These are phyloP conservation scores for Polymyxa betae DNA, from an alignment of 208 protist species.

Conservation along the genomic window DNA sequence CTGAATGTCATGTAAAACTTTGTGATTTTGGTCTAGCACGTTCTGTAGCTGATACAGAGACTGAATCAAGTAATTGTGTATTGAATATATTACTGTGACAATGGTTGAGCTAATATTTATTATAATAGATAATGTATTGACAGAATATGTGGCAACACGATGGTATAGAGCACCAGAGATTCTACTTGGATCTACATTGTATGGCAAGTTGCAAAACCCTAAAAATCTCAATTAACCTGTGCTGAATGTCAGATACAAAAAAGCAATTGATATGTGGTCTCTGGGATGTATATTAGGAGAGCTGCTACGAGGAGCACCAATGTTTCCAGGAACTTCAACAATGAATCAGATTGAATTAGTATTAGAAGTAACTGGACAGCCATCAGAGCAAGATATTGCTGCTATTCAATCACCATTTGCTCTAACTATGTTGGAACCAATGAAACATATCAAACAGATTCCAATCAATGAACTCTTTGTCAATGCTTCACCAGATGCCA, in stretches of 20 bases:
- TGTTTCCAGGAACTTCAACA: constrained; percentile 68
- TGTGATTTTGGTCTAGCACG: constrained; percentile 93
- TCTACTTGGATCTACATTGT: constrained; percentile 71
- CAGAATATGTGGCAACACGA: constrained; percentile 74
- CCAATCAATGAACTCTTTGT: constrained; percentile 51
- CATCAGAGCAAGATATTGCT: constrained; percentile 68
- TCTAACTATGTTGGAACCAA: constrained; percentile 68
- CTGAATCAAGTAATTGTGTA: background rate
- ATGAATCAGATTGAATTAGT: constrained; percentile 70
- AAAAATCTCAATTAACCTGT: background rate
- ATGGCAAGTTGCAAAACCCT: constrained; percentile 59
- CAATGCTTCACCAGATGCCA: constrained; percentile 60
- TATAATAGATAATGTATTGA: constrained; percentile 59
- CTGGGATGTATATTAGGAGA: constrained; percentile 71
- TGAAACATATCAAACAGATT: constrained; percentile 44
- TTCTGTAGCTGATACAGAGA: constrained; percentile 30
- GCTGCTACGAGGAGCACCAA: constrained; percentile 69
- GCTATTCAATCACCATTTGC: constrained; percentile 69
- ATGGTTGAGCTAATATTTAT: background rate
- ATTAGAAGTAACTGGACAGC: constrained; percentile 65
- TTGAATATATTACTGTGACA: background rate
- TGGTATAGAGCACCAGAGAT: constrained; percentile 74
- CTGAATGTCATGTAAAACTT: constrained; percentile 90
- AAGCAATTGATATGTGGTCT: constrained; percentile 72
- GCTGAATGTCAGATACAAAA: constrained; percentile 46